Base-by-base conservation (phyloP, 2,329 filamentous ascomycete genomes). In the Phialophora macrospora region DNA sequence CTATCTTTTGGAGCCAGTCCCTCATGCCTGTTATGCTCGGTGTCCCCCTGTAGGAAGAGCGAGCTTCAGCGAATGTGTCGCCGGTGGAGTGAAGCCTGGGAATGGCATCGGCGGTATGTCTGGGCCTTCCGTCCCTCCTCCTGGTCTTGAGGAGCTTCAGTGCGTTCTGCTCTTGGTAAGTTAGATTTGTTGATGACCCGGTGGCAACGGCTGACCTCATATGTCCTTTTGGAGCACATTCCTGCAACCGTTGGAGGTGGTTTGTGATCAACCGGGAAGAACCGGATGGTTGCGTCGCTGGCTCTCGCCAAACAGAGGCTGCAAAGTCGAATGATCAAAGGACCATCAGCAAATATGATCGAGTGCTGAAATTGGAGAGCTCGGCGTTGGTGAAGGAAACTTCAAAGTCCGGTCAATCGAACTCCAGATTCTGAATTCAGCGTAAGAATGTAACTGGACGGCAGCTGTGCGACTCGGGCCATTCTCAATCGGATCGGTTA, bases 201-300 rank as follows among this genome's bases (percentile, higher is more conserved):
- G 17, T 11, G 38, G 17, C 17, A n/a, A n/a, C 7, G 1, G 38
- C 38, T 44, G 2, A 44, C 38, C 38, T 44, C 38, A 8, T 44
- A 44, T 44, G 38, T 44, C n/a, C 38, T 44, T 44, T 44, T 44
- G 17, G 38, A 44, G 38, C 38, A 44, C 38, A 44, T 44, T n/a
- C 17, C 2, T n/a, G 38, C 17, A 1, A 8, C 7, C 5, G 17
- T n/a, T 44, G 8, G 5, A 44, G 5, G 17, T n/a, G 38, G 38
- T 8, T 44, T 8, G 17, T 44, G 38, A n/a, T 44, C 38, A 2
- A 44, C n/a, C 14, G 12, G 4, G 6, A 4, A 17, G 38, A 41
- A 41, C 4, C n/a, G 14, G 2, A 41, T 14, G 38, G 14, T 41
- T 4, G 38, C 12, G 38, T 41, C 6, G 38, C 14, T 14, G 38